Conservation (phyloP, 2,329 filamentous ascomycete species). For the Westerdykella aurantiaca region DNA sequence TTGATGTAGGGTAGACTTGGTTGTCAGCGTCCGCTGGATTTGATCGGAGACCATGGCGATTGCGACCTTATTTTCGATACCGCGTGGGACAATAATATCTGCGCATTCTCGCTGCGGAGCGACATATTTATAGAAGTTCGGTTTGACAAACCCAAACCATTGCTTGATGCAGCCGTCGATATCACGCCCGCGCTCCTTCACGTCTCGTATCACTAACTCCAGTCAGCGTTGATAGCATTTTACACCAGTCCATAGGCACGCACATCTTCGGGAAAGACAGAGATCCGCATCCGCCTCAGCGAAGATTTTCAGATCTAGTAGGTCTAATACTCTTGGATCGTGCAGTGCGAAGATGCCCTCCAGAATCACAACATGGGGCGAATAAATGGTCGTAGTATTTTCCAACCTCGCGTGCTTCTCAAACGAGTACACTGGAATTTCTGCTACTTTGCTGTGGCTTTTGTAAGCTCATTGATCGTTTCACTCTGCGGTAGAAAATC, state of each 20-base stretch:
- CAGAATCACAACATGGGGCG: conserved; percentile 87
- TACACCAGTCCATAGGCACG: conserved; percentile 32
- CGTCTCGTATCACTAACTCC: conserved; percentile 69
- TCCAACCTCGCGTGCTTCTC: conserved; percentile 76
- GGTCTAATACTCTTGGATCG: conserved; percentile 74
- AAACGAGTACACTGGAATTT: conserved; percentile 95
- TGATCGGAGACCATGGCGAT: conserved; percentile 95
- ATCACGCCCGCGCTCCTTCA: conserved; percentile 80
- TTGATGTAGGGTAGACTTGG: conserved; percentile 80
- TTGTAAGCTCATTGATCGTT: conserved; percentile 9
- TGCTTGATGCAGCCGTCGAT: conserved; percentile 96
- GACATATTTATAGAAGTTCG: conserved; percentile 91
- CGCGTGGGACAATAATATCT: conserved; percentile 92
- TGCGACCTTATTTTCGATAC: conserved; percentile 89
- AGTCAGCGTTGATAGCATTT: conserved; percentile 5
- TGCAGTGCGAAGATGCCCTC: conserved; percentile 96
- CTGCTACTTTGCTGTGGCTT: conserved; percentile 64
- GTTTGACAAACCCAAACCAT: conserved; percentile 95
- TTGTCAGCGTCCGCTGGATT: conserved; percentile 76
- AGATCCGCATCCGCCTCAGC: conserved; percentile 5
- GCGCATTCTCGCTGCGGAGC: conserved; percentile 85
- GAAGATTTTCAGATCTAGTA: conserved; percentile 51
- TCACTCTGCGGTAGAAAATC: no score
- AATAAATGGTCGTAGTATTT: conserved; percentile 84
- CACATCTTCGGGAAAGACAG: conserved; percentile 71